phyloP scores from a whole-genome alignment of 179 eudicot species.

The Actinidia arguta region DNA sequence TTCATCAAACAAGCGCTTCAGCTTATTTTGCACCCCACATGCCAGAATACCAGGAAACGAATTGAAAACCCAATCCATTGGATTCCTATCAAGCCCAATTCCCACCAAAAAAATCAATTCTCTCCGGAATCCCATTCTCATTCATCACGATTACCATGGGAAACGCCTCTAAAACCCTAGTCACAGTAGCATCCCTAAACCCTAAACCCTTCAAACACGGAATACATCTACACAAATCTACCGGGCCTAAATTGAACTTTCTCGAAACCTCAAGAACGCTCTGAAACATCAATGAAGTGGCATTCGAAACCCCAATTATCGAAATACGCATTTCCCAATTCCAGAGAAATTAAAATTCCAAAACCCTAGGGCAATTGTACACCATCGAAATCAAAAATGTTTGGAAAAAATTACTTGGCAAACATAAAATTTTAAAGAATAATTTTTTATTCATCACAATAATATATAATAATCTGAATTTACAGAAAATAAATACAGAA shows the following conservation, averaged over 20 bases:
- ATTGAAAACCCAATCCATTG: conserved; percentile 40
- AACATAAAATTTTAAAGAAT: too few species aligned
- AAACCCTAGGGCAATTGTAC: conserved; percentile 59
- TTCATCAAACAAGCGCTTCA: conserved; percentile 74
- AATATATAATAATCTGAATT: too few species aligned
- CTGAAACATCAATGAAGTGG: conserved; percentile 29
- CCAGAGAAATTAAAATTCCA: conserved; percentile 62
- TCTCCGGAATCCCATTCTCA: conserved; percentile 47
- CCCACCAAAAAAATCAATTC: conserved; percentile 51
- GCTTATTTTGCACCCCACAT: conserved; percentile 58
- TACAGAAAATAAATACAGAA: too few species aligned
- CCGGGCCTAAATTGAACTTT: conserved; percentile 52
- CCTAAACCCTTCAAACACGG: conserved; percentile 62
- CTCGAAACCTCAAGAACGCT: conserved; percentile 63
- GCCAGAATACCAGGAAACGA: conserved; percentile 57
- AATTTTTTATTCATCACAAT: too few species aligned
- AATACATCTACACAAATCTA: conserved; percentile 46
- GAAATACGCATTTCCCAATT: conserved; percentile 64
- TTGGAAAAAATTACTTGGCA: too few species aligned
- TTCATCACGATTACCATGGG: conserved; percentile 57
- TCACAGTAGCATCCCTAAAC: conserved; percentile 58
- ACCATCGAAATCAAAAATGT: conserved; percentile 53
- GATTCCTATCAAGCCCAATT: conserved; percentile 43
- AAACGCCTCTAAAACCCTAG: conserved; percentile 65
- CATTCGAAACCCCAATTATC: conserved; percentile 31